A percentile compares a stretch with the other conserved stretches of the same genome.
Conservation (phyloP, 1,284 basidiomycete species). For the Puccinia hordei region DNA sequence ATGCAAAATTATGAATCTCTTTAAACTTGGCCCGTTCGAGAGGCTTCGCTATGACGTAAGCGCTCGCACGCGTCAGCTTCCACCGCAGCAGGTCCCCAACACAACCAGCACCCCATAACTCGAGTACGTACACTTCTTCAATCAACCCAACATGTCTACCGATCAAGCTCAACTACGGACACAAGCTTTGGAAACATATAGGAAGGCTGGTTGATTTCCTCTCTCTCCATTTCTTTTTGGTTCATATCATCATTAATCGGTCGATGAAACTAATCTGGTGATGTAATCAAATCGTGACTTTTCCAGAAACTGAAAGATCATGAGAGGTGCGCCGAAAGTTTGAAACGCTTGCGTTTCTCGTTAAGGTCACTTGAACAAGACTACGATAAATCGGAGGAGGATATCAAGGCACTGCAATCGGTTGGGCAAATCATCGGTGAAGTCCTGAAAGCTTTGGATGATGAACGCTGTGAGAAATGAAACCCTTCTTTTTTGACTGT, state of each 20-base stretch:
- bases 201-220: constrained; percentile 9
- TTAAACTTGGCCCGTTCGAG: too few species aligned
- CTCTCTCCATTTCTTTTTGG: background rate
- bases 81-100: background rate
- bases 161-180: constrained; percentile 33
- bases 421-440: constrained; percentile 99
- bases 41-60: constrained; percentile 9
- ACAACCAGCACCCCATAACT: background rate
- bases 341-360: constrained; percentile 46
- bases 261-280: background rate
- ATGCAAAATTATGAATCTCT: too few species aligned
- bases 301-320: constrained; percentile 45
- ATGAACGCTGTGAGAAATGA: constrained; percentile 81
- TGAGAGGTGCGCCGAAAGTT: constrained; percentile 37
- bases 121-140: too few species aligned
- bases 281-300: too few species aligned
- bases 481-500: constrained; percentile 50
- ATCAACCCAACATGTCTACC: constrained; percentile 32
- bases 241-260: background rate
- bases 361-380: constrained; percentile 69
- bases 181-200: constrained; percentile 43
- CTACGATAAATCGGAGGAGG: constrained; percentile 95
- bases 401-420: constrained; percentile 97
- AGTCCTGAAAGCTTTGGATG: constrained; percentile 97
- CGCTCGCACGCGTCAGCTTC: constrained; percentile 15